These are phyloP conservation scores for Acacia pycnantha DNA, from an alignment of 331 rosid species.

Conservation along the genomic window DNA sequence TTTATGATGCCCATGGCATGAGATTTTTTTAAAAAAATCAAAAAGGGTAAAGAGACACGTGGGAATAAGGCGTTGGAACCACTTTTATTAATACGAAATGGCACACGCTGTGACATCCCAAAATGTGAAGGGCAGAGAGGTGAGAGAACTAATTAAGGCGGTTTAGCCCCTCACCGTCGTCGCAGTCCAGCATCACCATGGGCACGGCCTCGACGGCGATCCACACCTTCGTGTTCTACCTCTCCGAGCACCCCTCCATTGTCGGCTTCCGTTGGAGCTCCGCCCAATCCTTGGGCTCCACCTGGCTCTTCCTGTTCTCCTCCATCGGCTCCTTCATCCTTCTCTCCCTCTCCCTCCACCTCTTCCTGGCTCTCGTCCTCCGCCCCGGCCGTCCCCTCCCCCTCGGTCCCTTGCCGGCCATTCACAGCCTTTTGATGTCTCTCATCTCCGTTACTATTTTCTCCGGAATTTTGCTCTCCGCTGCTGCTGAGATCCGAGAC, in stretches of 20 bases:
- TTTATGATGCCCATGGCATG: too few relatives aligned
- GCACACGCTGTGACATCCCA: neutral
- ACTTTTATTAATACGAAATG: neutral
- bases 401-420: slow-evolving; percentile 81
- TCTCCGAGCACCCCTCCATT: slow-evolving; percentile 84
- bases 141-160: neutral
- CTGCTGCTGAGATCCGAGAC: slow-evolving; percentile 80
- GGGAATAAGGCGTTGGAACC: neutral
- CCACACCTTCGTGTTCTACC: slow-evolving; percentile 54
- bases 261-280: slow-evolving; percentile 83
- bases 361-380: slow-evolving; percentile 34
- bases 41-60: neutral
- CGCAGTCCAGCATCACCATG: slow-evolving; percentile 30
- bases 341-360: slow-evolving; percentile 49
- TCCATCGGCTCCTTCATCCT: slow-evolving; percentile 52
- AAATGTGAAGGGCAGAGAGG: neutral
- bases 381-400: slow-evolving; percentile 51
- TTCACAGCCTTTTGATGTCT: slow-evolving; percentile 64
- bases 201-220: slow-evolving; percentile 29
- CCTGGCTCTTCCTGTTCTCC: slow-evolving; percentile 84
- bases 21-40: too few relatives aligned
- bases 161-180: slow-evolving; percentile 25
- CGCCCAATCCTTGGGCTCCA: slow-evolving; percentile 73
- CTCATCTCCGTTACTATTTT: slow-evolving; percentile 65
- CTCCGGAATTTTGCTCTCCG: slow-evolving; percentile 71